Evolutionary conservation across 2,329 filamentous ascomycete species (phyloP).

Genomic region (Cercospora sp.): DNA sequence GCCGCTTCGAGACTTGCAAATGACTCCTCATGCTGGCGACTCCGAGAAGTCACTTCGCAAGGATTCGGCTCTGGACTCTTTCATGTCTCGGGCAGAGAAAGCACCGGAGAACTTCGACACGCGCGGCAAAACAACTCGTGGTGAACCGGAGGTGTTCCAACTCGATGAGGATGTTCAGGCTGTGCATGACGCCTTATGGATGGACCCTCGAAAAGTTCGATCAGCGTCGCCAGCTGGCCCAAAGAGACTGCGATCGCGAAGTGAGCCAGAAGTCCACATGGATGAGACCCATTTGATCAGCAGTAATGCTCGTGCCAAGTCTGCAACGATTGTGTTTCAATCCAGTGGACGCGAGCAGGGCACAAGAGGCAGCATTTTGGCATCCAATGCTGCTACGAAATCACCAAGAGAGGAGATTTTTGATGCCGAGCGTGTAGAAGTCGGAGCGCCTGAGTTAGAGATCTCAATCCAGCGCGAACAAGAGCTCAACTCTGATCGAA

Average conservation of each 20-base stretch:
- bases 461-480: background rate
- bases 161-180: conserved; percentile 10
- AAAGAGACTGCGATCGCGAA: conserved; percentile 5
- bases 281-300: background rate
- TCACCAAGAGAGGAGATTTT: background rate
- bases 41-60: background rate
- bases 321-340: background rate
- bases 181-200: conserved; percentile 1
- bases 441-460: background rate
- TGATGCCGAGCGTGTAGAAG: background rate
- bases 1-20: background rate
- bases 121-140: background rate
- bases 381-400: too few species aligned
- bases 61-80: conserved; percentile 7
- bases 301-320: background rate
- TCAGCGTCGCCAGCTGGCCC: background rate
- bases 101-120: background rate
- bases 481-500: background rate
- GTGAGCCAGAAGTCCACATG: conserved; percentile 12
- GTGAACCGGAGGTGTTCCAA: background rate
- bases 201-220: background rate
- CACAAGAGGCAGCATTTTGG: background rate
- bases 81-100: background rate
- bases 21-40: background rate
- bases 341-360: background rate